Conservation (phyloP, 192 early-diverging fungal genomes). For the Podila minutissima region DNA sequence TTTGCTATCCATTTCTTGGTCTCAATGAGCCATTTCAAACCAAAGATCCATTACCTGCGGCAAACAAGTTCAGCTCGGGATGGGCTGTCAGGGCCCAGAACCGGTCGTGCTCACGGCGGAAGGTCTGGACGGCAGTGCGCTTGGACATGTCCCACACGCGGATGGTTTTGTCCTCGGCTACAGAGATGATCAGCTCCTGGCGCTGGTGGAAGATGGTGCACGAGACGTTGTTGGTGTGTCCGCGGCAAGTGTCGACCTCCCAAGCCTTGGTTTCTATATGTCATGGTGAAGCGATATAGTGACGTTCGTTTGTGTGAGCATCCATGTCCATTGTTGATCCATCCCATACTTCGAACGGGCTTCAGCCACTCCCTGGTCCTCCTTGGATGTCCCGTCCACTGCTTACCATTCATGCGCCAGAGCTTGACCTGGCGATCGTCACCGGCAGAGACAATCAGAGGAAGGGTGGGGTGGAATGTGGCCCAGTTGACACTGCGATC, state of each 20-base stretch:
- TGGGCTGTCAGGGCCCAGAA: slow-evolving; percentile 97
- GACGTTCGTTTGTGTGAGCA: neutral
- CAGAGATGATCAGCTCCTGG: slow-evolving; percentile 93
- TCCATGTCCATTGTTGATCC: neutral
- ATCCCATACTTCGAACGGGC: neutral
- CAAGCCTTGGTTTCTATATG: slow-evolving; percentile 92
- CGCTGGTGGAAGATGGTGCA: slow-evolving; percentile 95
- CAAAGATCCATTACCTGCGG: slow-evolving; percentile 73
- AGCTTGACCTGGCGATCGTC: slow-evolving; percentile 99
- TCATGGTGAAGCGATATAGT: neutral
- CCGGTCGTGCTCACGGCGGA: slow-evolving; percentile 93
- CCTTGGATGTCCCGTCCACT: neutral
- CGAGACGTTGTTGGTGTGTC: slow-evolving; percentile 98
- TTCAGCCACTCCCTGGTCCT: too few relatives aligned
- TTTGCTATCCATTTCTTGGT: neutral
- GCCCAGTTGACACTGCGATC: slow-evolving; percentile 98
- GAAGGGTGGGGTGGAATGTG: slow-evolving; percentile 95
- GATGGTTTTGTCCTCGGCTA: slow-evolving; percentile 97
- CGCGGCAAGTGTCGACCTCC: slow-evolving; percentile 99
- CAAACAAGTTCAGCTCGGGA: slow-evolving; percentile 98
- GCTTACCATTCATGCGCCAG: slow-evolving; percentile 96
- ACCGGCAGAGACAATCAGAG: slow-evolving; percentile 95
- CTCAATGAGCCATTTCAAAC: neutral
- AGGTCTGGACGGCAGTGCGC: slow-evolving; percentile 94
- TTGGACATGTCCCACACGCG: slow-evolving; percentile 99